Evolutionary conservation across 2,329 filamentous ascomycete species (phyloP).

Genomic region (Zymoseptoria ardabiliae): DNA sequence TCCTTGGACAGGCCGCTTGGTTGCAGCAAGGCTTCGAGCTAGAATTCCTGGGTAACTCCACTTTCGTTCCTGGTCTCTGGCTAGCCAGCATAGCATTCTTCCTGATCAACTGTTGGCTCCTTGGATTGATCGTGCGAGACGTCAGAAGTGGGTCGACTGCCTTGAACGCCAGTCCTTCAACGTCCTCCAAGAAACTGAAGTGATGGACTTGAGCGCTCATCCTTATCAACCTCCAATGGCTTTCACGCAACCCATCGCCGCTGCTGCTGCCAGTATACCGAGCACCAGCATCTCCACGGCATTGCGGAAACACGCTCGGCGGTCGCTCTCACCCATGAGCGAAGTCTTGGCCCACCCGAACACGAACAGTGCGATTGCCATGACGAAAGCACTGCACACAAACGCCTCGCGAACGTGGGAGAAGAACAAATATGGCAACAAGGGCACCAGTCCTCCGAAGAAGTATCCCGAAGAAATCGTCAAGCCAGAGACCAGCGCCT

Average conservation of each 20-base stretch:
- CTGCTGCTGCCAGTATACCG: conserved; percentile 58
- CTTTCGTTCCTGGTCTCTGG: conserved; percentile 82
- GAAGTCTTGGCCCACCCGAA: conserved; percentile 62
- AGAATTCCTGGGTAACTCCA: conserved; percentile 62
- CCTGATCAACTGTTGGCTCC: conserved; percentile 74
- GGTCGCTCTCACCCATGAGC: conserved; percentile 38
- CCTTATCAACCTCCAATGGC: conserved; percentile 37
- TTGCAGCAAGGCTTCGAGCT: conserved; percentile 45
- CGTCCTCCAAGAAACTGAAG: not conserved
- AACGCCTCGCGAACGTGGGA: conserved; percentile 42
- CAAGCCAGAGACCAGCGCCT: conserved; percentile 48
- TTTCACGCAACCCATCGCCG: conserved; percentile 57
- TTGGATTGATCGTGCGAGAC: conserved; percentile 73
- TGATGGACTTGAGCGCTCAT: not conserved
- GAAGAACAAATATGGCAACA: conserved; percentile 61
- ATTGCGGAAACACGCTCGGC: conserved; percentile 49
- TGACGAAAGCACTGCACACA: conserved; percentile 53
- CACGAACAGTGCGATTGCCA: conserved; percentile 51
- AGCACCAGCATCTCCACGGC: conserved; percentile 59
- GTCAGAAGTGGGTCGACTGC: conserved; percentile 25
- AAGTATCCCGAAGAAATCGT: conserved; percentile 65
- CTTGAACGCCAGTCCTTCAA: not conserved
- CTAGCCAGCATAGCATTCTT: conserved; percentile 71
- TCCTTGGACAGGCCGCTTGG: conserved; percentile 56
- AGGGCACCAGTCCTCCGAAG: conserved; percentile 61